Evolutionary conservation across 768 basidiomycete species (phyloP).

Genomic region (Galerina marginata): DNA sequence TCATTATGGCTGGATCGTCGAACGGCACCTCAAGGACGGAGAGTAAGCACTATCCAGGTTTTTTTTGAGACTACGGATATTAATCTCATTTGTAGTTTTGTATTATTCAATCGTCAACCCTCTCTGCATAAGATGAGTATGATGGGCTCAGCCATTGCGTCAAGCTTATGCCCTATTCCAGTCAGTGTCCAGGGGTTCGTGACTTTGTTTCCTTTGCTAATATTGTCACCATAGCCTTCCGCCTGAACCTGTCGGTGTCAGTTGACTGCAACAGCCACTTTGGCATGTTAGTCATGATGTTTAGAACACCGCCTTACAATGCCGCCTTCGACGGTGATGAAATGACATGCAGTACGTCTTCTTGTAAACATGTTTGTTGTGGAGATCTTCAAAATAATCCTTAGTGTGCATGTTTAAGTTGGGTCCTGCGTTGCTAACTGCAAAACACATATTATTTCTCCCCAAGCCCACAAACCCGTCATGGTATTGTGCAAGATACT

Average conservation of each 20-base stretch:
- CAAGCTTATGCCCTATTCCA: conserved; percentile 97
- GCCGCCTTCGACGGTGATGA: conserved; percentile 99
- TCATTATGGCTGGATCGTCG: conserved; percentile 98
- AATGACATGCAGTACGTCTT: conserved; percentile 97
- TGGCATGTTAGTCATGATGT: conserved; percentile 31
- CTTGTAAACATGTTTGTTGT: background rate
- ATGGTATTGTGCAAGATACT: conserved; percentile 99
- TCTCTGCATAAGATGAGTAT: conserved; percentile 99
- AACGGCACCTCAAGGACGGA: conserved; percentile 96
- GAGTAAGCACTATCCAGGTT: conserved; percentile 67
- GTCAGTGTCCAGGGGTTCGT: conserved; percentile 53
- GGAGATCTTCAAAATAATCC: background rate
- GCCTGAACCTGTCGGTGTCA: conserved; percentile 96
- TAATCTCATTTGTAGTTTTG: conserved; percentile 56
- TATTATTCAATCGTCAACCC: conserved; percentile 98
- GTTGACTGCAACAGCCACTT: conserved; percentile 36
- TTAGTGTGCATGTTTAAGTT: conserved; percentile 71
- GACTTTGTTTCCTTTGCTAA: conserved; percentile 9
- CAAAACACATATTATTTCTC: conserved; percentile 85
- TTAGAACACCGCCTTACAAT: conserved; percentile 94
- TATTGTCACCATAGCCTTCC: conserved; percentile 72
- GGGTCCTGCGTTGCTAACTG: background rate
- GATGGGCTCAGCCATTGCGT: conserved; percentile 96
- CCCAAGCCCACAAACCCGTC: conserved; percentile 99
- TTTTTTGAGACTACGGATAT: background rate